Conservation (phyloP, 208 protist genomes). For the Wallacemonas rigidus region DNA sequence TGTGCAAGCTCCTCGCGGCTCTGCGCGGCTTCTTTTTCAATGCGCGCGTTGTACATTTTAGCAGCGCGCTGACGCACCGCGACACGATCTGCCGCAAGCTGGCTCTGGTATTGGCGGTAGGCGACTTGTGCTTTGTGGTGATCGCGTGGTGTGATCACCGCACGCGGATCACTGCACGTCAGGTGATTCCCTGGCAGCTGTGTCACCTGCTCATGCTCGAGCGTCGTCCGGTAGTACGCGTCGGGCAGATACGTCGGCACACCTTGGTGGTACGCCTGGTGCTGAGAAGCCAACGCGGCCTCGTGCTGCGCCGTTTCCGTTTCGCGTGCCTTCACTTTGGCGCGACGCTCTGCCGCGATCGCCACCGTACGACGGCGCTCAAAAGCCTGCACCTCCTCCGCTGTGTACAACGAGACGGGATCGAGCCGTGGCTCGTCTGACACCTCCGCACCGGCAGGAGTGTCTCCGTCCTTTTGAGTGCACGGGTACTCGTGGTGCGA, state of each 20-base stretch:
- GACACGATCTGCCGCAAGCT: constrained; percentile 16
- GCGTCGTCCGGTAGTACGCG: constrained; percentile 39
- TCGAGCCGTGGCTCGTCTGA: constrained; percentile 11
- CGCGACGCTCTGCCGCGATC: constrained; percentile 33
- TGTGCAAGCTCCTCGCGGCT: constrained; percentile 5
- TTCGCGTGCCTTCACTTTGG: constrained; percentile 15
- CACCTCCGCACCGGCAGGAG: background rate
- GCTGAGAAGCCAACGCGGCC: constrained; percentile 25
- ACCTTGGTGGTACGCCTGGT: constrained; percentile 29
- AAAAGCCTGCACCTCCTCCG: constrained; percentile 21
- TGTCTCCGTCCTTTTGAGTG: background rate
- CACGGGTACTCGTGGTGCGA: background rate
- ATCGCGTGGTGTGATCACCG: constrained; percentile 19
- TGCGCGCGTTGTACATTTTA: background rate
- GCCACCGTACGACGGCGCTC: constrained; percentile 33
- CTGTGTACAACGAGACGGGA: constrained; percentile 6
- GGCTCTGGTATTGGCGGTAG: constrained; percentile 11
- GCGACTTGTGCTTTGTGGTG: constrained; percentile 19
- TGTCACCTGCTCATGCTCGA: constrained; percentile 17
- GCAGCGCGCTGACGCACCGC: constrained; percentile 15
- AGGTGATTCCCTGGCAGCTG: constrained; percentile 16
- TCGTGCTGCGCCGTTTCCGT: constrained; percentile 14
- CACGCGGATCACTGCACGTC: constrained; percentile 5
- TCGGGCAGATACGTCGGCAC: constrained; percentile 49
- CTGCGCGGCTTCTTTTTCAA: constrained; percentile 13